Evolutionary conservation across 176 grass and related monocot genomes (phyloP), one percentile per base, ranked within the genome.

Genomic region (Oryza longistaminata): DNA sequence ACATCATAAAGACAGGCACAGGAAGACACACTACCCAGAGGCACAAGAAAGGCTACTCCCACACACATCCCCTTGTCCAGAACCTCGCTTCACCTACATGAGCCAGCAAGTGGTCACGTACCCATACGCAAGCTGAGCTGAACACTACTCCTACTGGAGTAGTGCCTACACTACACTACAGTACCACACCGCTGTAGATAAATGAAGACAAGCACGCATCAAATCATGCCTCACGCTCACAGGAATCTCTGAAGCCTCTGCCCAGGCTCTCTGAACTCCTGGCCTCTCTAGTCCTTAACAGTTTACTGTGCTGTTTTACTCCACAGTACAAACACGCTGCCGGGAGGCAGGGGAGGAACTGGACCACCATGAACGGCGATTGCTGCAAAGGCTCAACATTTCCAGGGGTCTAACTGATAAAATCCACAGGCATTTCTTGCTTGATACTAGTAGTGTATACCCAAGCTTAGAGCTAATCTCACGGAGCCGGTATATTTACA

Each of bases 11-110:
- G 74, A 64, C 34, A 31, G 55, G 70, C 77, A 81, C 33, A 81
- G 46, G 62, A 35, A 82, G 50, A 39, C 33, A 77, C 73, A 26
- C 26, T 60, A 50, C 19, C 50, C 71, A 17, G 27, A 10, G 82
- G 87, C 76, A 89, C 75, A 80, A 79, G 62, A 69, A 80, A 85
- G 46, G 9, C 82, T 7, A 61, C 17, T 67, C 58, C 75, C 81
- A 60, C 75, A 88, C 81, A 73, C 74, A 79, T 78, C 75, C 13
- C 33, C 19, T 80, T 84, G 62, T 45, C 46, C 25, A 65, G 39
- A 76, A 55, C 24, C 22, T 82, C 50, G 42, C 29, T 37, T 72
- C 68, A 67, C 43, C 43, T 42, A 42, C 87, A 73, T 74, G 46
- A 5, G 42, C 37, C 81, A 80, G 27, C 25, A 68, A 26, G 76